Conservation (phyloP, 768 basidiomycete species). For the Roridomyces roridus region DNA sequence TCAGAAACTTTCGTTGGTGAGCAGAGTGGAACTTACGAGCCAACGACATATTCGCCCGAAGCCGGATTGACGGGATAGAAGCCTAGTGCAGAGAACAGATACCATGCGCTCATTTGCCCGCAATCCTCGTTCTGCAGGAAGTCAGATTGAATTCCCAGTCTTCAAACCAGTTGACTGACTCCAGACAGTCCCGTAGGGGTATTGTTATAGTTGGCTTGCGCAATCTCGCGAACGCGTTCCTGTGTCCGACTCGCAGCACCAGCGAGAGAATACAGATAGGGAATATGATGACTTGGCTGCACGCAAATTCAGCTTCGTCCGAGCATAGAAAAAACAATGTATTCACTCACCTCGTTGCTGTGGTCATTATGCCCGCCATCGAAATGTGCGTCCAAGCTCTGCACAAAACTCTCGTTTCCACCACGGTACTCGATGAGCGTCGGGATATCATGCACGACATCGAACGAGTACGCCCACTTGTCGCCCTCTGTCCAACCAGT, state of each 20-base stretch:
- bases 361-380: slow-evolving; percentile 78
- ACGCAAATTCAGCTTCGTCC: neutral
- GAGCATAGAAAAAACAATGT: neutral
- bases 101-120: slow-evolving; percentile 93
- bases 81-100: slow-evolving; percentile 80
- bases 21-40: slow-evolving; percentile 30
- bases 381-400: slow-evolving; percentile 67
- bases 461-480: slow-evolving; percentile 69
- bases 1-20: neutral
- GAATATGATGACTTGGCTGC: slow-evolving; percentile 86
- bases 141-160: neutral
- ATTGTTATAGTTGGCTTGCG: slow-evolving; percentile 66
- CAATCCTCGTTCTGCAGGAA: slow-evolving; percentile 79
- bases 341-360: slow-evolving; percentile 68
- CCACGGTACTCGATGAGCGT: slow-evolving; percentile 62
- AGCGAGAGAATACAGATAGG: slow-evolving; percentile 79
- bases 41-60: slow-evolving; percentile 76
- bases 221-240: slow-evolving; percentile 72
- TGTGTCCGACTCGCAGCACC: slow-evolving; percentile 76
- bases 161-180: slow-evolving; percentile 41
- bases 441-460: slow-evolving; percentile 60
- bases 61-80: slow-evolving; percentile 89
- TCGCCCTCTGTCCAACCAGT: slow-evolving; percentile 87
- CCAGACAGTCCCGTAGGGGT: slow-evolving; percentile 76
- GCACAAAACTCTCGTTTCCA: slow-evolving; percentile 68